phyloP scores from a whole-genome alignment of 1,139 yeast genomes.

The Yamadazyma oceani region DNA sequence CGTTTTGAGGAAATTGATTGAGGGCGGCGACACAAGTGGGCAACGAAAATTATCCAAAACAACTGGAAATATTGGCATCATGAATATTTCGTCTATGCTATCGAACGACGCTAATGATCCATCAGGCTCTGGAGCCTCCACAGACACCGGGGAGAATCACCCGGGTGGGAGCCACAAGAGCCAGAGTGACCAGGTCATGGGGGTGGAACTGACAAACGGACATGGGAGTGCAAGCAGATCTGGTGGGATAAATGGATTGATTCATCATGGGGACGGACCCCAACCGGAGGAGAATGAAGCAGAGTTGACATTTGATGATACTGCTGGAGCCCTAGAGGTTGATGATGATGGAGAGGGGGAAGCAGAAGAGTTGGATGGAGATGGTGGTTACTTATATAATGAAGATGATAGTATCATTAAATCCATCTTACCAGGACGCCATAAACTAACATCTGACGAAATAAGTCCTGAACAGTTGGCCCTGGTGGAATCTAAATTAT shows the following conservation, averaged over 20 bases:
- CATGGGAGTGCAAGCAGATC: background rate
- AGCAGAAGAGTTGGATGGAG: too few relatives aligned
- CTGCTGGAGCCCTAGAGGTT: background rate
- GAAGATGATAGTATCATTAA: constrained; percentile 3
- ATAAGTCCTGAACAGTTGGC: constrained; percentile 11
- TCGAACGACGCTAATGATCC: constrained; percentile 24
- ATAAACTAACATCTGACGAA: background rate
- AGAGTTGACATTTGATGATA: background rate
- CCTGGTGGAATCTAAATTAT: constrained; percentile 27
- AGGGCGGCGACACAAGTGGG: constrained; percentile 2
- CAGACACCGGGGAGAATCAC: too few relatives aligned
- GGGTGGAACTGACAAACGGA: background rate
- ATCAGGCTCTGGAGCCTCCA: too few relatives aligned
- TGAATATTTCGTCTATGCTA: constrained; percentile 46
- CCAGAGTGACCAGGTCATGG: too few relatives aligned
- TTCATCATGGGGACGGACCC: constrained; percentile 3
- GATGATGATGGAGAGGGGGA: background rate
- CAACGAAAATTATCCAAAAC: constrained; percentile 4
- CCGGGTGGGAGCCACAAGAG: too few relatives aligned
- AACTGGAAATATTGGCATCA: constrained; percentile 9
- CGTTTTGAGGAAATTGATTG: background rate
- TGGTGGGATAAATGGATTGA: background rate
- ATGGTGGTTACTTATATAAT: background rate
- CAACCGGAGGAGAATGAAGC: constrained; percentile 1
- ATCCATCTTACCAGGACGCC: constrained; percentile 7